Conservation (phyloP, 106 monocot genomes). For the Dendrobium catenatum region DNA sequence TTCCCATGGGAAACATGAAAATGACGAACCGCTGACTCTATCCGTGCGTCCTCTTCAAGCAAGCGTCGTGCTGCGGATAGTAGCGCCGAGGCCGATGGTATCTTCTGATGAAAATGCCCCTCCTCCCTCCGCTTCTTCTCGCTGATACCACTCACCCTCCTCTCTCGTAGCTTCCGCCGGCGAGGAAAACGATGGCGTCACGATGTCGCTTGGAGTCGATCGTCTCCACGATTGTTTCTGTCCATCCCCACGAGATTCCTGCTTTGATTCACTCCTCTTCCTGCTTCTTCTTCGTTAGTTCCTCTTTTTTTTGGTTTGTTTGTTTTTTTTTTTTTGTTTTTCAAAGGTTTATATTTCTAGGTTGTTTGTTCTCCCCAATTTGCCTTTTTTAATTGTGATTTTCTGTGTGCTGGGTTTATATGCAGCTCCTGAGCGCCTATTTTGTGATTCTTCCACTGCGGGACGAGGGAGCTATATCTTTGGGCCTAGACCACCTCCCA, state of each 20-base stretch:
- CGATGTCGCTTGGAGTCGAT: slow-evolving; percentile 35
- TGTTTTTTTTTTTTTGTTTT: no score
- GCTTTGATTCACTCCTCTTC: slow-evolving; percentile 57
- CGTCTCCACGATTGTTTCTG: slow-evolving; percentile 50
- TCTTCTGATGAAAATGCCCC: no score
- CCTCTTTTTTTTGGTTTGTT: neutral
- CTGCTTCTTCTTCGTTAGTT: slow-evolving; percentile 92
- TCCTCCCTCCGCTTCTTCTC: no score
- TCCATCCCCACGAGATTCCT: slow-evolving; percentile 76
- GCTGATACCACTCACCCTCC: no score
- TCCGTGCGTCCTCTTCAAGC: no score
- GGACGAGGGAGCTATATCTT: slow-evolving; percentile 87
- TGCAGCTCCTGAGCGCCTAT: slow-evolving; percentile 62
- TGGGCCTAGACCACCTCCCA: slow-evolving; percentile 64
- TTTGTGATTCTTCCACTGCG: slow-evolving; percentile 84
- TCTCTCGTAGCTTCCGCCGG: no score
- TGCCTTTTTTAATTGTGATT: neutral
- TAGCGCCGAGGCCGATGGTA: no score
- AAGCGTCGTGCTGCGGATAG: no score
- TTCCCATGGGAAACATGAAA: no score
- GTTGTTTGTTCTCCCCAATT: neutral
- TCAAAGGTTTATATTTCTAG: neutral
- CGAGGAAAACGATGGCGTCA: slow-evolving; percentile 19
- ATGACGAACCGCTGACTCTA: no score
- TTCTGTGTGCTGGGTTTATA: neutral